Evolutionary conservation across 352 stramenopile genomes (phyloP).

Genomic region (Phytopythium ostracodes): DNA sequence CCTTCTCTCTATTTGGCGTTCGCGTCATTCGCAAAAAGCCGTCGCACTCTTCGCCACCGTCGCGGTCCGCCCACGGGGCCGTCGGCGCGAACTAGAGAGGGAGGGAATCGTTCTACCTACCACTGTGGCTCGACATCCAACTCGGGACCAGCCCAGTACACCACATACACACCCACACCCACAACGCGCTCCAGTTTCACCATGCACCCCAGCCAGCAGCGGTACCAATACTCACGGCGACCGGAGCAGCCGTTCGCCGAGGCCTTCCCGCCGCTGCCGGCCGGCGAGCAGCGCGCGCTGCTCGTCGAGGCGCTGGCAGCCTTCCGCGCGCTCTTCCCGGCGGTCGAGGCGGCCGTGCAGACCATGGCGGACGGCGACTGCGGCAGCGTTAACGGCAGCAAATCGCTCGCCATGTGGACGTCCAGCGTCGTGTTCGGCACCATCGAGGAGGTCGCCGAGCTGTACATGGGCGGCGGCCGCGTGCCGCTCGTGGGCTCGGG

Average conservation of each 20-base stretch:
- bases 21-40: background rate
- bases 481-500: slow-evolving; percentile 45
- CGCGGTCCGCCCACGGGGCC: no score
- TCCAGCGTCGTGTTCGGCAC: slow-evolving; percentile 44
- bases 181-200: background rate
- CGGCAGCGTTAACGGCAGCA: slow-evolving; percentile 27
- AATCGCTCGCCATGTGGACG: slow-evolving; percentile 61
- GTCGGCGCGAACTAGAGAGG: background rate
- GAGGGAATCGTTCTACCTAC: background rate
- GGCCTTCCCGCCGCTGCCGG: slow-evolving; percentile 35
- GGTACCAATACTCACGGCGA: slow-evolving; percentile 42
- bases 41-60: background rate
- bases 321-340: slow-evolving; percentile 36
- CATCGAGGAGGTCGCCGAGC: slow-evolving; percentile 54
- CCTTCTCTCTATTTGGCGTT: slow-evolving; percentile 3
- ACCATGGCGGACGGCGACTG: slow-evolving; percentile 28
- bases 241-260: slow-evolving; percentile 46
- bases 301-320: slow-evolving; percentile 19
- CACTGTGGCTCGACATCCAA: background rate
- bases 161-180: no score
- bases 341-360: slow-evolving; percentile 28
- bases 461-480: slow-evolving; percentile 44
- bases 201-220: slow-evolving; percentile 6
- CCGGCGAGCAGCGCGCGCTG: slow-evolving; percentile 28
- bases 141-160: background rate